These are phyloP conservation scores for Magnusiomyces ingens DNA, from an alignment of 1,139 yeast genomes.

Conservation along the genomic window DNA sequence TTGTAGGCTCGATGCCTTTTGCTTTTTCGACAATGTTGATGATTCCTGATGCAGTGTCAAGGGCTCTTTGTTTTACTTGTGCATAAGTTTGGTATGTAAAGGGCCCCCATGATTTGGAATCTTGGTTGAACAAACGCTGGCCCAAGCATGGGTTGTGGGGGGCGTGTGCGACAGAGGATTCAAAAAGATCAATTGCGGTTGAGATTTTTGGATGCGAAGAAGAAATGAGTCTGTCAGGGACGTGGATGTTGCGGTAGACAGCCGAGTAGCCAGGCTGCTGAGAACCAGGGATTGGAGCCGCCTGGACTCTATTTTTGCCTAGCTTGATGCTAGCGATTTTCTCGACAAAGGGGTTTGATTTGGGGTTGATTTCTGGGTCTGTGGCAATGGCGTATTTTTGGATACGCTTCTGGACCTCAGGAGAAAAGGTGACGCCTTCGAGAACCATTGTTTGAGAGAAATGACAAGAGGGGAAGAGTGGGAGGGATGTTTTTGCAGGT, in stretches of 20 bases:
- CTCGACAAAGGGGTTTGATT: slow-evolving; percentile 3
- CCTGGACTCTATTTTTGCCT: slow-evolving; percentile 26
- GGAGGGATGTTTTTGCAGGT: background rate
- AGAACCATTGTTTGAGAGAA: slow-evolving; percentile 6
- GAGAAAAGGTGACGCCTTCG: slow-evolving; percentile 13
- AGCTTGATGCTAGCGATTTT: background rate
- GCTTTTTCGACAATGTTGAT: slow-evolving; percentile 36
- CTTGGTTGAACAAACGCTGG: slow-evolving; percentile 39
- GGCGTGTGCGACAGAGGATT: slow-evolving; percentile 35
- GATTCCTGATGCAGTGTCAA: slow-evolving; percentile 58
- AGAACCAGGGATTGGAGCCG: slow-evolving; percentile 44
- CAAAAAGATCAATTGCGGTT: slow-evolving; percentile 47
- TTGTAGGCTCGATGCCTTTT: slow-evolving; percentile 19
- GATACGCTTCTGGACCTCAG: slow-evolving; percentile 14
- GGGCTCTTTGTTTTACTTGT: slow-evolving; percentile 39
- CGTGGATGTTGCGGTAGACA: slow-evolving; percentile 44
- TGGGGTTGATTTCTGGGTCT: slow-evolving; percentile 4
- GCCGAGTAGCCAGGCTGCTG: slow-evolving; percentile 46
- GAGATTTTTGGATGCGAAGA: slow-evolving; percentile 45
- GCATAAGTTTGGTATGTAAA: slow-evolving; percentile 47
- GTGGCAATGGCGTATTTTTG: slow-evolving; percentile 9
- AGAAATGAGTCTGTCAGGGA: slow-evolving; percentile 37
- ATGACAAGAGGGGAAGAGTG: background rate
- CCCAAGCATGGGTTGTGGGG: slow-evolving; percentile 48
- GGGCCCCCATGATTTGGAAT: slow-evolving; percentile 39